Conservation (phyloP, 164 flowering plant genomes). For the Amborella trichopoda region DNA sequence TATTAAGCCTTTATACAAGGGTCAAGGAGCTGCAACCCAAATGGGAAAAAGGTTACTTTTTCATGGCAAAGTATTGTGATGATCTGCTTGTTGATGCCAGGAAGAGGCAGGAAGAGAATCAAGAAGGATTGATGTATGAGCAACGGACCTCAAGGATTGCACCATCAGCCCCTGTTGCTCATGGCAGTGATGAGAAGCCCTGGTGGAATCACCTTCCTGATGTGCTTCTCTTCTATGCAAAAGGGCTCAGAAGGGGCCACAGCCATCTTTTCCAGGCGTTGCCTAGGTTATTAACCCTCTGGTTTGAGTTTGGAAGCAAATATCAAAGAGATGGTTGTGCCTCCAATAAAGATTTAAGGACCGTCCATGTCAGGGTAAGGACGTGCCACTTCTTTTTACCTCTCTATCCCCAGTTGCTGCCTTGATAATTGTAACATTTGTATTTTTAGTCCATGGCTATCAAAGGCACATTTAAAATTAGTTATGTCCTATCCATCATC, state of each 20-base stretch:
- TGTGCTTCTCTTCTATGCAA: slow-evolving; percentile 76
- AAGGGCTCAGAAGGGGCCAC: slow-evolving; percentile 94
- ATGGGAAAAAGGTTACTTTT: slow-evolving; percentile 96
- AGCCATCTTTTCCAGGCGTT: slow-evolving; percentile 92
- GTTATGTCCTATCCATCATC: too few species aligned
- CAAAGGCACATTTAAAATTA: too few species aligned
- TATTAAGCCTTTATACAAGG: slow-evolving; percentile 69
- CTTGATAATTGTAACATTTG: neutral
- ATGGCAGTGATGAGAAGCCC: slow-evolving; percentile 33
- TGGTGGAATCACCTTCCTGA: slow-evolving; percentile 89
- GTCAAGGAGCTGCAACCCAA: slow-evolving; percentile 91
- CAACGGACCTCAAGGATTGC: slow-evolving; percentile 19
- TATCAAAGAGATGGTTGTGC: slow-evolving; percentile 47
- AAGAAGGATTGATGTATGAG: slow-evolving; percentile 18
- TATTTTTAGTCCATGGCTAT: slow-evolving; percentile 1
- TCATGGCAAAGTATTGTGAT: slow-evolving; percentile 87
- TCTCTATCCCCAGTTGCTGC: neutral
- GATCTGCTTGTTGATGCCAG: slow-evolving; percentile 93
- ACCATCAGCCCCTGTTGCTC: slow-evolving; percentile 23
- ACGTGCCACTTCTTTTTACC: neutral
- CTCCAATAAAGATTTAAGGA: slow-evolving; percentile 60
- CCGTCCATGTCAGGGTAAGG: slow-evolving; percentile 51
- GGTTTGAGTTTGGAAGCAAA: slow-evolving; percentile 96
- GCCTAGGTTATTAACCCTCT: slow-evolving; percentile 91
- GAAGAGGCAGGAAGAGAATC: slow-evolving; percentile 79